Base-by-base conservation (phyloP, 495 filamentous ascomycete species). In the Penicillium taxi region DNA sequence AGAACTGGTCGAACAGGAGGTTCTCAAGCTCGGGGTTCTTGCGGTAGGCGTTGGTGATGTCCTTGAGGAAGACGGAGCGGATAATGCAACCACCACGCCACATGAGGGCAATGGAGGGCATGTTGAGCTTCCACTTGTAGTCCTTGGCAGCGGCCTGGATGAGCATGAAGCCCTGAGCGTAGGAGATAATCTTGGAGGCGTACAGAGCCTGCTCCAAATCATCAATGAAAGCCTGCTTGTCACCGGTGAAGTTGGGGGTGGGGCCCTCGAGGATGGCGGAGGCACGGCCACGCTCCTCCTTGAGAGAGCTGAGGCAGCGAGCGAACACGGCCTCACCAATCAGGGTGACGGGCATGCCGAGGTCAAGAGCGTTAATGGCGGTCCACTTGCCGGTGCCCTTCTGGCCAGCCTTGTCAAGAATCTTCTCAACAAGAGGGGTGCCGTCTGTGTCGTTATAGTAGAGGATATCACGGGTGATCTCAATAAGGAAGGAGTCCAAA, bases 341-440 rank as follows among this genome's bases (percentile, higher is more conserved):
- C 47, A 98, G 70, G 39, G 91, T 96, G 49, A 98, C 91, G 52
- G 91, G 91, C 90, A 96, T 96, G 49, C 91, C 91, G 33, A 98
- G 81, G 64, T 98, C 91, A 38, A 98, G 79, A 41, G 91, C 90
- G 63, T 98, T 98, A 70, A 98, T 90, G 45, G 93, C 93, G 41
- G 91, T 98, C 91, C 91, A 98, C 73, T 98, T 98, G 66, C 91
- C 91, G 50, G 91, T 98, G 69, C 91, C 91, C 75, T 98, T 98
- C 76, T 98, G 91, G 48, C 91, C 91, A 52, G 91, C 91, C 63
- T 91, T 84, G 74, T 98, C 91, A 31, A 98, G 77, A 55, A 98
- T 98, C 78, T 98, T 96, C 74, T 96, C 91, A 32, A 98, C 82
- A 36, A 98, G 80, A 12, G 93, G 64, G 33, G 74, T 80, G 42